phyloP scores from a whole-genome alignment of 257 asterid genomes.

The Solanum paucissectum region DNA sequence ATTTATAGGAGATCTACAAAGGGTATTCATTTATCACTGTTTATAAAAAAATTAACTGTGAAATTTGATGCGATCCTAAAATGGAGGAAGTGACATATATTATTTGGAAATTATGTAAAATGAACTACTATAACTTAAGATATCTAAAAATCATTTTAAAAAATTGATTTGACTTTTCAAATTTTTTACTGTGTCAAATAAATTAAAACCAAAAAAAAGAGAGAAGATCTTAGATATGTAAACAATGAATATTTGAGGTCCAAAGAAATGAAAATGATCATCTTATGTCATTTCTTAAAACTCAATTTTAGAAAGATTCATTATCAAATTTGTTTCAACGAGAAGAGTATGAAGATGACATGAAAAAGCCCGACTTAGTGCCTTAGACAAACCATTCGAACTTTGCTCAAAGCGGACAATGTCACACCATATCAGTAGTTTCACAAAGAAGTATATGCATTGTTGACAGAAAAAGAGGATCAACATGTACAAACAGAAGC shows the following conservation, averaged over 20 bases:
- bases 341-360: neutral
- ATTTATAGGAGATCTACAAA: neutral
- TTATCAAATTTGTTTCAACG: neutral
- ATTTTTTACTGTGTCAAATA: too few relatives aligned
- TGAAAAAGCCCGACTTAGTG: too few relatives aligned
- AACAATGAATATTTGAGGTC: neutral
- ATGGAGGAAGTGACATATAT: too few relatives aligned
- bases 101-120: neutral
- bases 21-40: neutral
- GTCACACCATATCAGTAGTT: neutral
- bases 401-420: neutral
- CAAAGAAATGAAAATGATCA: neutral
- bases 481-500: neutral
- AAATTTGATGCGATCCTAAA: neutral
- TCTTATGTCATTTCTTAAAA: neutral
- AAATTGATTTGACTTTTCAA: neutral
- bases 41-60: too few relatives aligned
- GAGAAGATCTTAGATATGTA: neutral
- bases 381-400: fast-evolving
- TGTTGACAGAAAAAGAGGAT: neutral
- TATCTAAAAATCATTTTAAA: too few relatives aligned
- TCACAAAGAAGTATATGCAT: neutral
- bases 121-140: too few relatives aligned
- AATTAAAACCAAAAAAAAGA: too few relatives aligned
- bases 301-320: too few relatives aligned